Evolutionary conservation across 2,329 filamentous ascomycete genomes (phyloP), one percentile per base, ranked within the genome.

Genomic region (Ophiostoma sp.): DNA sequence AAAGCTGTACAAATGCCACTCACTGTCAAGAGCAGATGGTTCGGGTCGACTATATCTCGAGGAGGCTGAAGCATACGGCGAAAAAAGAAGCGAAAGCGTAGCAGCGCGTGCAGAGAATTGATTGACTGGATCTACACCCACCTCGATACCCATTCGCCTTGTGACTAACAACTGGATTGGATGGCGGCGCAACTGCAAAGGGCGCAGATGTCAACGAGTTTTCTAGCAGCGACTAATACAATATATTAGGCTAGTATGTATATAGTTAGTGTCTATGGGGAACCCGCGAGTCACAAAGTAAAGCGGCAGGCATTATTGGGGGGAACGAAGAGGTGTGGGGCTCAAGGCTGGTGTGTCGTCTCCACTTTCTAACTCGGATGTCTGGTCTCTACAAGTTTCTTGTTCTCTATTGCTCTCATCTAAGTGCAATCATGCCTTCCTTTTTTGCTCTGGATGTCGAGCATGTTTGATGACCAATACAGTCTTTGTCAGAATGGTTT

Each of bases 201-300:
- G 62, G 62, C 62, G 62, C 62, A 39, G 62, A 65, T 65, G 62
- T 65, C 62, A 65, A 62, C 57, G 52, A 57, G 52, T n/a, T 35
- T 64, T 64, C 31, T 35, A 62, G 57, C 60, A n/a, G 62, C 62
- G 62, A 65, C 62, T 65, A 65, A 65, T 23, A 65, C 62, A 23
- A 62, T 48, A 48, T 62, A 48, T 62, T 27, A 27, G 15, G 27
- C 57, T 62, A 62, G 57, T 17, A 27, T 13, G 7, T 0, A 62
- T 20, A 20, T 8, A 13, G 27, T 33, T 13, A 57, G 27, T 27
- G 8, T 3, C 52, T 2, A 57, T 62, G 57, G 27, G 35, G 57
- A 33, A 31, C 57, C 27, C 27, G 57, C 57, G 57, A 62, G 57
- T 62, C 57, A 62, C 27, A 57, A 31, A 27, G n/a, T n/a, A 17